These are phyloP conservation scores for Poterioochromonas sp. DNA, from an alignment of 352 stramenopile genomes.

Conservation along the genomic window DNA sequence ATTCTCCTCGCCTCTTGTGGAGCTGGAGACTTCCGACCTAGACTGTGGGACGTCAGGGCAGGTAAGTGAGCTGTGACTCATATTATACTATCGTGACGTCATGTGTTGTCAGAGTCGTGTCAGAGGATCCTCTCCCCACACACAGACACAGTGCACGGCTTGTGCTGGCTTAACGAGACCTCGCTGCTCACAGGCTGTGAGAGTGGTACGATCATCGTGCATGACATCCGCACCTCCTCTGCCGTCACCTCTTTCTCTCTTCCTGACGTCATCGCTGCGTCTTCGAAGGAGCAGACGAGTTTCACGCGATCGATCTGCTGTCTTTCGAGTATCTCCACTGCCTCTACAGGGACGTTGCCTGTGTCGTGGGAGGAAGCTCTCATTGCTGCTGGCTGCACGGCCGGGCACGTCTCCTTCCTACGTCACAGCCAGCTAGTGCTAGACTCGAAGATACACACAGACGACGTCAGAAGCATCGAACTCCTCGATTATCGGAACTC, in stretches of 20 bases:
- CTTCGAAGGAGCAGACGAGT: neutral
- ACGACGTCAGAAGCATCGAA: neutral
- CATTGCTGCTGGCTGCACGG: neutral
- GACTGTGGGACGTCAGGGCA: slow-evolving; percentile 4
- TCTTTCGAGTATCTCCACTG: neutral
- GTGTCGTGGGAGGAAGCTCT: neutral
- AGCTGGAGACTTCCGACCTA: neutral
- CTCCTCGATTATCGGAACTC: neutral
- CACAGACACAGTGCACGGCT: neutral
- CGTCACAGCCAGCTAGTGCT: neutral
- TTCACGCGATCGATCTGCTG: neutral
- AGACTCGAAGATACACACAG: neutral
- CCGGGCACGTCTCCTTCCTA: neutral
- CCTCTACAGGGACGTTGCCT: neutral
- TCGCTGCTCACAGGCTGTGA: neutral
- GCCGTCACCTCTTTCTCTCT: neutral
- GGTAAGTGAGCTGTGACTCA: neutral
- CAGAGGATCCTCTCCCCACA: neutral
- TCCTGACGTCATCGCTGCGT: neutral
- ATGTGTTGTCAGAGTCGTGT: neutral
- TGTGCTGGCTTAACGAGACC: neutral
- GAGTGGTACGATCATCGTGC: neutral
- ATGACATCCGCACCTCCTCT: neutral
- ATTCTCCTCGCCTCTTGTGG: neutral
- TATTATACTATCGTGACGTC: neutral